These are phyloP conservation scores for Gigaspora rosea DNA, from an alignment of 192 early-diverging fungal genomes.

Conservation along the genomic window DNA sequence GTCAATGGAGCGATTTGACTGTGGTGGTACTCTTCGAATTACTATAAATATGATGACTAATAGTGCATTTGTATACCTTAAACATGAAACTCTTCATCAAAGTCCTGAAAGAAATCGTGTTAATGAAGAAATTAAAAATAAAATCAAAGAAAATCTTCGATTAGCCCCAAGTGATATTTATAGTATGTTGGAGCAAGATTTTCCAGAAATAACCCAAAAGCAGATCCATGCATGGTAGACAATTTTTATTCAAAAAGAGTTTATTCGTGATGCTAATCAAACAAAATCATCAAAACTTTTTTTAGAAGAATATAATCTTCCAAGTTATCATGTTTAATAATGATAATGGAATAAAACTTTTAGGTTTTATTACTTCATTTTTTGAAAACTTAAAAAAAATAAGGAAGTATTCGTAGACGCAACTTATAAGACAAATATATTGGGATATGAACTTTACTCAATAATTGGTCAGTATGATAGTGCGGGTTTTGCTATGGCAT, in stretches of 20 bases:
- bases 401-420: too few relatives aligned
- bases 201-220: not conserved
- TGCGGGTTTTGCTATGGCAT: too few relatives aligned
- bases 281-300: not conserved
- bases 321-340: not conserved
- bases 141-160: not conserved
- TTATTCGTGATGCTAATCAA: not conserved
- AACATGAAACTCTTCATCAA: not conserved
- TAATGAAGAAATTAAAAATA: not conserved
- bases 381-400: not conserved
- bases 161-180: not conserved
- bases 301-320: not conserved
- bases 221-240: not conserved
- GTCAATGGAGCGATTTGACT: not conserved
- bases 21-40: not conserved
- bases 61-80: not conserved
- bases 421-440: too few relatives aligned
- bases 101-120: not conserved
- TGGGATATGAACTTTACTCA: too few relatives aligned
- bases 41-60: not conserved
- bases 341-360: not conserved
- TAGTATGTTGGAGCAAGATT: not conserved
- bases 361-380: not conserved
- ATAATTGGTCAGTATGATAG: too few relatives aligned
- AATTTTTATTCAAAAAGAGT: not conserved